Evolutionary conservation across 148 eudicot genomes (phyloP).

Genomic region (Linanthus parryae): DNA sequence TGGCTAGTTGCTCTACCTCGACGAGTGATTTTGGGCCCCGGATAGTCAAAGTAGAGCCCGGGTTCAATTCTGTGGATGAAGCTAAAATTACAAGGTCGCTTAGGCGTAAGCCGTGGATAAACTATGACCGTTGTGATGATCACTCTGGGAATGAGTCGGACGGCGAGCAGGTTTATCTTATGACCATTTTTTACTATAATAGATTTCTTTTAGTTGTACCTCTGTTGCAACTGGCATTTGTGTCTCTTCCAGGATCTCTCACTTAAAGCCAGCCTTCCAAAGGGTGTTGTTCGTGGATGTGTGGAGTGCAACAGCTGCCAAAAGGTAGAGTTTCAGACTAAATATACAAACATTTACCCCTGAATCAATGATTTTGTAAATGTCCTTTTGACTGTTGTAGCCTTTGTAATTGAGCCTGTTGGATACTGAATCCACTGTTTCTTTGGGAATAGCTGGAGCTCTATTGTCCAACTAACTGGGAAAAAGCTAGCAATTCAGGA

Average conservation of each 20-base stretch:
- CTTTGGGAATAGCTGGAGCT: no score
- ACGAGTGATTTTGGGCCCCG: constrained; percentile 40
- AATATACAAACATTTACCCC: no score
- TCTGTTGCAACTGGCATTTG: constrained; percentile 5
- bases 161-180: constrained; percentile 50
- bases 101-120: constrained; percentile 49
- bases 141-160: constrained; percentile 60
- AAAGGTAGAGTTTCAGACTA: constrained; percentile 43
- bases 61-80: constrained; percentile 28
- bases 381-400: no score
- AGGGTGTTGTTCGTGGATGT: constrained; percentile 93
- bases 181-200: constrained; percentile 6
- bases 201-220: neutral
- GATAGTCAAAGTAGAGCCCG: constrained; percentile 29
- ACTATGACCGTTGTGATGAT: constrained; percentile 37
- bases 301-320: constrained; percentile 69
- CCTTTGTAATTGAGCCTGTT: no score
- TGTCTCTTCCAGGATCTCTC: constrained; percentile 41
- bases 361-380: no score
- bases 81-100: constrained; percentile 43
- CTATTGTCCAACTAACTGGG: no score
- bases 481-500: no score
- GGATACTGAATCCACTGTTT: no score
- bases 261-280: constrained; percentile 48
- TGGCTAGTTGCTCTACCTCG: constrained; percentile 42